Evolutionary conservation across 106 monocot species (phyloP).

Genomic region (Dactylorhiza incarnata): DNA sequence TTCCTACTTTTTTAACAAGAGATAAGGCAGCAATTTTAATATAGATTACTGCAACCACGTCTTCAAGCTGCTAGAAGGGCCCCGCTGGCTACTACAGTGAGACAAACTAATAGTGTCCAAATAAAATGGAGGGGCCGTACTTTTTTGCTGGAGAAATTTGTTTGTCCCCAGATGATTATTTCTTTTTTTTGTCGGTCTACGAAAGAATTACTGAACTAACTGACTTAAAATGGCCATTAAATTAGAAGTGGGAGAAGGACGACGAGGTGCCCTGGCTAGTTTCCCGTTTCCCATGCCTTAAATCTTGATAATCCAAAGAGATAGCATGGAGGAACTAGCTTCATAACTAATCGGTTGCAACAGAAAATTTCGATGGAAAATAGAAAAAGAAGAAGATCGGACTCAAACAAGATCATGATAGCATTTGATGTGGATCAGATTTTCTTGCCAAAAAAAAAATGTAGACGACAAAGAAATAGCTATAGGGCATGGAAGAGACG

Average conservation of each 20-base stretch:
- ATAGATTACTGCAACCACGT: neutral
- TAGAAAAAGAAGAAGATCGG: neutral
- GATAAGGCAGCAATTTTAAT: neutral
- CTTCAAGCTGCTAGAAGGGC: neutral
- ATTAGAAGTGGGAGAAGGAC: neutral
- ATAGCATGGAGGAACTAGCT: slow-evolving; percentile 11
- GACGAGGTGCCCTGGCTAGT: neutral
- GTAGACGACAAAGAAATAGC: neutral
- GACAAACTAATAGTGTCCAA: neutral
- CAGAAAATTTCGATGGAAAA: neutral
- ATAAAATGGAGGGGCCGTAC: neutral
- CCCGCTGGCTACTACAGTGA: neutral
- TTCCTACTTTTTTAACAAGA: neutral
- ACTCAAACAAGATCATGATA: neutral
- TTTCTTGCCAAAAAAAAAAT: neutral
- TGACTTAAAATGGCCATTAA: neutral
- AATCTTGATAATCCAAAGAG: slow-evolving; percentile 18
- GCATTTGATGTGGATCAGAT: neutral
- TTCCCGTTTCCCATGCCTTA: neutral
- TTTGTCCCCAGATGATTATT: neutral
- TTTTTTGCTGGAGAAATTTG: neutral
- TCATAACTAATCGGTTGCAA: neutral
- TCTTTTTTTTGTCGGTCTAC: neutral
- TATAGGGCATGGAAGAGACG: neutral
- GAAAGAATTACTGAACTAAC: neutral